Base-by-base conservation (phyloP, 2,329 filamentous ascomycete species). In the Diaporthe australafricana region DNA sequence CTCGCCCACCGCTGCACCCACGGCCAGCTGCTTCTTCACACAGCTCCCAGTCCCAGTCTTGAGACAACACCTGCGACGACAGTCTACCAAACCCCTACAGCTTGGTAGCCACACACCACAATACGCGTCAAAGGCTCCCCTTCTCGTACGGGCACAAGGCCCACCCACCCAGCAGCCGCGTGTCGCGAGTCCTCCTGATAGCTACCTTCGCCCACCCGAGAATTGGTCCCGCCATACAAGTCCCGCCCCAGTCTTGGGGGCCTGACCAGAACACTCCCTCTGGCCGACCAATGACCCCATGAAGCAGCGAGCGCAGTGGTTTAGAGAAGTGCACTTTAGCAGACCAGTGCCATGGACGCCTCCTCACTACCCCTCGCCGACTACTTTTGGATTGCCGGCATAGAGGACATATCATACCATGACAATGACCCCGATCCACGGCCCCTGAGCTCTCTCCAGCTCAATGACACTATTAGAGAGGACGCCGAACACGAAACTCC, bases 341-440 rank as follows among this genome's bases (percentile, higher is more conserved):
- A 68, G 48, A 73, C 63, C 55, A 48, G 69, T 84, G 86, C 83
- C 83, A 90, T 90, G 88, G 88, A 90, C 79, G 84, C 81, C 83
- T 86, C 89, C 72, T 90, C 90, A 75, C 87, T 87, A 75, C 91
- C 91, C 79, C 86, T 93, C 80, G 91, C 91, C 81, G 91, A 93
- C 81, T 93, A 93, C 83, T 93, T 93, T 82, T 93, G 91, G 91
- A 92, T 93, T 80, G 91, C 91, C 76, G 91, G 91, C 78, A 86
- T 93, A 82, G 91, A 93, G 81, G 88, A 89, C 73, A 86, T 92
- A 76, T 87, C 88, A 70, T 92, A 92, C 83, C 86, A 89, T 74
- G 90, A 92, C 76, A 79, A 83, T 77, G 72, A 73, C 27, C 69
- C 55, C 3, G 69, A 73, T 45, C 53, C 72, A 27, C 81, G 81